Percentiles rank a stretch among this genome's conserved stretches.
Conservation (phyloP, 164 flowering plant genomes). For the Tetracentron sinense region DNA sequence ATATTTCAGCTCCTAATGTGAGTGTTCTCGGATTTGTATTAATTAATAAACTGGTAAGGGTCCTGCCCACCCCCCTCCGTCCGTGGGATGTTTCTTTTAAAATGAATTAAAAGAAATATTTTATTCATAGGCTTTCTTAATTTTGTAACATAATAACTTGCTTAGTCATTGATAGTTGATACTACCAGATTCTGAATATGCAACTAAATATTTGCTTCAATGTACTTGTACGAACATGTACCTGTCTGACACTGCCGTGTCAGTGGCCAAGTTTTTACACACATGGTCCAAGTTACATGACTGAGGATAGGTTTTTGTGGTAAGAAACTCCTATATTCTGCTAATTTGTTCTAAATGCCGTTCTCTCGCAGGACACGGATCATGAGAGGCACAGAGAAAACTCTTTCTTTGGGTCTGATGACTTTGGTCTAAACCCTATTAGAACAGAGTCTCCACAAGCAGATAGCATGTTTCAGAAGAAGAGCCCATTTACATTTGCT, state of each 20-base stretch:
- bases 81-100: no score
- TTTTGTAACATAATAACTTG: no score
- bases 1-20: no score
- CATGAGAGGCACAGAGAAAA: constrained; percentile 42
- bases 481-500: constrained; percentile 60
- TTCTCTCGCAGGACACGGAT: constrained; percentile 45
- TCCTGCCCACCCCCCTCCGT: no score
- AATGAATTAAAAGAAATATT: no score
- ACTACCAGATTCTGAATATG: neutral
- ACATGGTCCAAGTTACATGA: neutral
- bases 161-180: neutral
- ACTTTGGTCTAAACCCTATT: constrained; percentile 46
- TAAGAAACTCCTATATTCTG: neutral
- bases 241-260: neutral
- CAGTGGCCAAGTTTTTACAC: neutral
- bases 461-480: constrained; percentile 35
- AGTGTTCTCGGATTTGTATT: no score
- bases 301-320: neutral
- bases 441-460: constrained; percentile 63
- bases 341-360: neutral
- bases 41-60: no score
- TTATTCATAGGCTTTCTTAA: no score
- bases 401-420: constrained; percentile 56
- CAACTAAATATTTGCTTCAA: neutral
- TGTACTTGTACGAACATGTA: neutral